These are phyloP conservation scores for Skeletonema menzelii DNA, from an alignment of 108 stramenopile genomes.

Conservation along the genomic window DNA sequence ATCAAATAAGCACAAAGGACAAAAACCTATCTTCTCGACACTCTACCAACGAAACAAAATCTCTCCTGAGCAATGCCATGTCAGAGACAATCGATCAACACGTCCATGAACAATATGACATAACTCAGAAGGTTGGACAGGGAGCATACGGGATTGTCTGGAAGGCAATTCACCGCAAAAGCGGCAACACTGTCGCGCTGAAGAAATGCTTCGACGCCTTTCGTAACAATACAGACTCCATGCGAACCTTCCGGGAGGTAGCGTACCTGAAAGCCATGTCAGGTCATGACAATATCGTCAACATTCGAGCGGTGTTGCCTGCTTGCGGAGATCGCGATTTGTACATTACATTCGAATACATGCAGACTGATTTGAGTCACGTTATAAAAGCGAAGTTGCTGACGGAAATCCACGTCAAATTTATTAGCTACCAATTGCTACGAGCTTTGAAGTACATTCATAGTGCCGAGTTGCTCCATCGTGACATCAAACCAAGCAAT, in stretches of 20 bases:
- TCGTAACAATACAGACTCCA: conserved; percentile 70
- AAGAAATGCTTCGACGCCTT: conserved; percentile 94
- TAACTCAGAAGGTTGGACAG: conserved; percentile 46
- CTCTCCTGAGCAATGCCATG: too few species aligned
- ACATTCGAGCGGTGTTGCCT: conserved; percentile 69
- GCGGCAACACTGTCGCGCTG: conserved; percentile 62
- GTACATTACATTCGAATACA: conserved; percentile 86
- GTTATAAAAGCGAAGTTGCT: conserved; percentile 82
- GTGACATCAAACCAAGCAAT: conserved; percentile 89
- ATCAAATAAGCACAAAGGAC: too few species aligned
- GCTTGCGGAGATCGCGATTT: conserved; percentile 86
- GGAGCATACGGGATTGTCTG: conserved; percentile 81
- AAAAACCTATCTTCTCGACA: too few species aligned
- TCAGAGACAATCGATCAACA: conserved; percentile 47
- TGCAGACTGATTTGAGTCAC: conserved; percentile 86
- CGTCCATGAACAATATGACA: conserved; percentile 40
- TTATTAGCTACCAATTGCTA: conserved; percentile 83
- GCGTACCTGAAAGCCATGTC: conserved; percentile 74
- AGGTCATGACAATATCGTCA: conserved; percentile 85
- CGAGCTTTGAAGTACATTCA: conserved; percentile 86
- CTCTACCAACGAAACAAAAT: too few species aligned
- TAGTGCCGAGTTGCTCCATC: conserved; percentile 65
- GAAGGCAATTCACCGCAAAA: conserved; percentile 76
- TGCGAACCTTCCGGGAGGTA: conserved; percentile 80
- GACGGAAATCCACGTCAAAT: conserved; percentile 75